Conservation (phyloP, 192 early-diverging fungal genomes). For the Kickxella alabastrina region DNA sequence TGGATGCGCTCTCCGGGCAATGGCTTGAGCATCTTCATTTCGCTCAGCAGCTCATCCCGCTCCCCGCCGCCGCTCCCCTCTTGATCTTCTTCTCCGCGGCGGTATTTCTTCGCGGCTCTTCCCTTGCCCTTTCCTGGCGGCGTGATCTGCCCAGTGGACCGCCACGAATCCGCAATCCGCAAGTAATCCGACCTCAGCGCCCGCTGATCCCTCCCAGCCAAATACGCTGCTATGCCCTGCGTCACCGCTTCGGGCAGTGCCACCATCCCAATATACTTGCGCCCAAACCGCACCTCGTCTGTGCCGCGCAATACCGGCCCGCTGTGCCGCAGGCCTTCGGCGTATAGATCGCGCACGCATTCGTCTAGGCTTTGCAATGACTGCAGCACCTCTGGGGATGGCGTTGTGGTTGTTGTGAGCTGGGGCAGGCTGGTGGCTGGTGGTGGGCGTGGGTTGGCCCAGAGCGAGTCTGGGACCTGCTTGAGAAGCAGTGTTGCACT, state of each 20-base stretch:
- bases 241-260: slow-evolving; percentile 18
- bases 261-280: slow-evolving; percentile 46
- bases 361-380: slow-evolving; percentile 18
- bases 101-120: slow-evolving; percentile 12
- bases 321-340: slow-evolving; percentile 4
- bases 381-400: slow-evolving; percentile 1
- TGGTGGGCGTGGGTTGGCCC: slow-evolving; percentile 9
- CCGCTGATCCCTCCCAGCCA: slow-evolving; percentile 6
- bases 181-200: slow-evolving; percentile 35
- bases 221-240: slow-evolving; percentile 4
- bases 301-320: slow-evolving; percentile 35
- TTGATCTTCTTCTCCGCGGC: slow-evolving; percentile 2
- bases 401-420: neutral
- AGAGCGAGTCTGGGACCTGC: slow-evolving; percentile 22
- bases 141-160: slow-evolving; percentile 35
- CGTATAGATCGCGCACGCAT: slow-evolving; percentile 13
- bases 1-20: slow-evolving; percentile 37
- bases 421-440: neutral
- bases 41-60: neutral
- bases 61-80: too few relatives aligned
- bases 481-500: slow-evolving; percentile 1
- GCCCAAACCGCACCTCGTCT: slow-evolving; percentile 45
- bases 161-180: slow-evolving; percentile 33
- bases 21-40: slow-evolving; percentile 6
- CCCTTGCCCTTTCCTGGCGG: slow-evolving; percentile 36